Evolutionary conservation across 495 filamentous ascomycete species (phyloP).

Genomic region (Tuber melanosporum): DNA sequence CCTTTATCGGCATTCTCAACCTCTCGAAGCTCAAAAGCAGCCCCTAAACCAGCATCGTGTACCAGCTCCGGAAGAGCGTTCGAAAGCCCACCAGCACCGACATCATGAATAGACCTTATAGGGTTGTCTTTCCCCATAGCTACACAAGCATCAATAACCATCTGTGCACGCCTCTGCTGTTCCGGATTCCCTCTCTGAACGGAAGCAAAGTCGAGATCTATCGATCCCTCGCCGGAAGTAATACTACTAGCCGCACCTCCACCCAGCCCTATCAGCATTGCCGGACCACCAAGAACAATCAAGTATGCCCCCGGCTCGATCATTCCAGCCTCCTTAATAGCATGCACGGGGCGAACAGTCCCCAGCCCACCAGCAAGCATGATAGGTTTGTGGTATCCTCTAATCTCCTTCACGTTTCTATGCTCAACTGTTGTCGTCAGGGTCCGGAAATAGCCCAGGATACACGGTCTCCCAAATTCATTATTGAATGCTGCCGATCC

Average conservation of each 20-base stretch:
- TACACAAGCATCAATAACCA: conserved; percentile 90
- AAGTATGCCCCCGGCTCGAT: conserved; percentile 79
- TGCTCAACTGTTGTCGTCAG: conserved; percentile 61
- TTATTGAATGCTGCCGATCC: conserved; percentile 95
- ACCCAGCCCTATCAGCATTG: conserved; percentile 94
- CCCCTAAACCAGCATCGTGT: conserved; percentile 81
- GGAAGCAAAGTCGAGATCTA: conserved; percentile 89
- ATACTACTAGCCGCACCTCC: conserved; percentile 92
- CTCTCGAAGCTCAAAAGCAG: conserved; percentile 82
- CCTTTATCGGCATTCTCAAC: conserved; percentile 80
- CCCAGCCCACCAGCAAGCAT: conserved; percentile 97
- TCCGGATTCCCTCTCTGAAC: conserved; percentile 94
- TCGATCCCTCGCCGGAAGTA: conserved; percentile 77
- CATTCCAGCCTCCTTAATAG: conserved; percentile 68
- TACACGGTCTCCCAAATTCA: conserved; percentile 91
- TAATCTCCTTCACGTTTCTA: conserved; percentile 60
- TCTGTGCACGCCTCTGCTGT: conserved; percentile 87
- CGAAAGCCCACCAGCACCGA: conserved; percentile 88
- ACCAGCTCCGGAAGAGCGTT: conserved; percentile 91
- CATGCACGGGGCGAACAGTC: conserved; percentile 89
- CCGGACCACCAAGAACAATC: conserved; percentile 87
- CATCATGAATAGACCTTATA: conserved; percentile 93
- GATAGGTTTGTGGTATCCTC: conserved; percentile 97
- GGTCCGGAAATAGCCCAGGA: conserved; percentile 83
- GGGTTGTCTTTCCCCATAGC: conserved; percentile 76